Evolutionary conservation across 768 basidiomycete species (phyloP), one percentile per base, ranked within the genome.

Genomic region (Phaffia australis): DNA sequence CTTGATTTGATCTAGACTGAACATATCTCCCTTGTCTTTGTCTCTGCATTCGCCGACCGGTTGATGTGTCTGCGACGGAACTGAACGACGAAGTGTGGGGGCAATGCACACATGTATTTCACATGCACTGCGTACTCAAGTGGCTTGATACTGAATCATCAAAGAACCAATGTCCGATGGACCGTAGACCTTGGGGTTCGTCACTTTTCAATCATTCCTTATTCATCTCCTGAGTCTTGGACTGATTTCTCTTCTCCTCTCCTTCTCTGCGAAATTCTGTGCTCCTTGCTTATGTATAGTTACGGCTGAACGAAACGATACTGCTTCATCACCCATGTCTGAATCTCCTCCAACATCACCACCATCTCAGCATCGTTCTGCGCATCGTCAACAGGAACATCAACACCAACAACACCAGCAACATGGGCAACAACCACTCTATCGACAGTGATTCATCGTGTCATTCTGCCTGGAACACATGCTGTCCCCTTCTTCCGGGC

Each of bases 151-250:
- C 92, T 0, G 79, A 84, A 5, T 84, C 88, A 18, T 92, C 88
- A 47, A 97, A 97, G 75, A 86, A 87, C 71, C 90, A 93, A 71
- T 99, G 95, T 80, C 95, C 95, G n/a, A 93, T 99, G 90, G 94
- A 98, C 74, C 81, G 95, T 35, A 79, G 90, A 72, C 80, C 85
- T 2, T 99, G 94, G 94, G 86, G 92, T 93, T 70, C 67, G 87
- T 80, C 27, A 27, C 50, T 6, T 8, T 32, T 21, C 25, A 42
- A 23, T 29, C 1, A 18, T 18, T 6, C 58, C 14, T 35, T 60
- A n/a, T 46, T 27, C 18, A 1, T 49, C 16, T 27, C 18, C 50
- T 62, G 18, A 55, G 16, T 27, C 30, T 25, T n/a, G n/a, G n/a
- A n/a, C 23, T 30, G 25, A 19, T 46, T 25, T 56, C 14, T 47